Conservation (phyloP, 768 basidiomycete genomes). For the Gloeostereum incarnatum region DNA sequence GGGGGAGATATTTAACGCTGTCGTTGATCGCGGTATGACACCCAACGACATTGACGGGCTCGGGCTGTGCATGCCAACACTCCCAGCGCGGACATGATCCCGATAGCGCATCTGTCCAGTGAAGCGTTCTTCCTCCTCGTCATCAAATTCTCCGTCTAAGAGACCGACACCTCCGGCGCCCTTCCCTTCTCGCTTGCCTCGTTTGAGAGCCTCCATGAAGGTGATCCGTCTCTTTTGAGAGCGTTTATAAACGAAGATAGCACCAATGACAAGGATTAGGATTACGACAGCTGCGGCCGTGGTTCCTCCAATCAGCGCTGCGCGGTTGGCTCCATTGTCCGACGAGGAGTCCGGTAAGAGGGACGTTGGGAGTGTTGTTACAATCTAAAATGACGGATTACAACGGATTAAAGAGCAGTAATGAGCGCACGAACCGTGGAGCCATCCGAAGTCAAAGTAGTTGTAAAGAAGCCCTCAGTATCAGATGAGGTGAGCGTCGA, state of each 20-base stretch:
- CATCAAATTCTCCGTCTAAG: slow-evolving; percentile 25
- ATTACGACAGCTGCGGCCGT: slow-evolving; percentile 26
- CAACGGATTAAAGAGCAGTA: no score
- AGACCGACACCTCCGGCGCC: slow-evolving; percentile 17
- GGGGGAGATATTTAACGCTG: slow-evolving; percentile 5
- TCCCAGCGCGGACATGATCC: no score
- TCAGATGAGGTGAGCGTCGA: no score
- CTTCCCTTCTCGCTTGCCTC: slow-evolving; percentile 11
- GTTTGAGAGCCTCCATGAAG: slow-evolving; percentile 18
- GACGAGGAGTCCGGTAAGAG: slow-evolving; percentile 15
- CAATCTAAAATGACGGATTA: no score
- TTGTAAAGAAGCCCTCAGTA: no score
- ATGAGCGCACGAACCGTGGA: no score
- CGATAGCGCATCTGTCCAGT: no score
- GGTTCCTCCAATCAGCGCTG: slow-evolving; percentile 32
- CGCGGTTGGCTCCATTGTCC: slow-evolving; percentile 1
- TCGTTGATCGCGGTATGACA: slow-evolving; percentile 8
- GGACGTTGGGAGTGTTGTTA: slow-evolving; percentile 18
- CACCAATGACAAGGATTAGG: slow-evolving; percentile 20
- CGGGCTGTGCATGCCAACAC: no score
- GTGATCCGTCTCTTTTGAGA: slow-evolving; percentile 23
- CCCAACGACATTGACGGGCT: no score
- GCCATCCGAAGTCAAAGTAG: no score
- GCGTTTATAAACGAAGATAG: slow-evolving; percentile 26
- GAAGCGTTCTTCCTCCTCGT: slow-evolving; percentile 22